Evolutionary conservation across 2,329 filamentous ascomycete genomes (phyloP), one percentile per base, ranked within the genome.

Genomic region (Ophiosphaerella korrae): DNA sequence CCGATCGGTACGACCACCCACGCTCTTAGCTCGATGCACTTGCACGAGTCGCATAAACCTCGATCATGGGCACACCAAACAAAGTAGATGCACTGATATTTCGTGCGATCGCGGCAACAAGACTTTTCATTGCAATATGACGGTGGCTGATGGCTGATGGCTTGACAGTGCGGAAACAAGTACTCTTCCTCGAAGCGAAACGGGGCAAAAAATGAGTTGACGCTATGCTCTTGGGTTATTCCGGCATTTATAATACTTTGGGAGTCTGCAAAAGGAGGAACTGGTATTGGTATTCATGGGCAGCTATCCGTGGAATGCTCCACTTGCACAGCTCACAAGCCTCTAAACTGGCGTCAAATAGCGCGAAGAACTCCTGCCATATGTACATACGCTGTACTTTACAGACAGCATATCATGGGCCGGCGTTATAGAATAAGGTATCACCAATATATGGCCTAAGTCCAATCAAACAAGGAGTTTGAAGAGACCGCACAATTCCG

Each of bases 131-230:
- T 21, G 18, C 18, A 4, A 21, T 21, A 18, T 4, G 18, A 21
- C 18, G 18, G 18, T 12, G 21, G 55, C 62, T 70, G 43, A 70
- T 12, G 21, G 55, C 62, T 70, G 43, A 70, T 61, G 49, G 29
- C 2, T 18, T 32, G 26, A 26, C 64, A 95, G 94, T 99, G 48
- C 89, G 92, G 75, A 91, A 93, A 80, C 89, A 96, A 78, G 94
- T 99, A 29, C 82, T 99, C 26, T 99, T 99, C 77, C 84, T 97
- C 50, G 94, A 99, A 74, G 86, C 90, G 71, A 97, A 96, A 74
- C 88, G 91, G 72, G 88, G 88, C 73, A 86, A 83, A 77, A 83
- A 76, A 60, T 68, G 26, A 29, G 11, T 29, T 29, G 3, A 11
- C 7, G 8, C 6, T 8, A 2, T 9, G 8, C 26, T 29, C 26